Conservation (phyloP, 78 protist species). For the Isochrysis galbana region DNA sequence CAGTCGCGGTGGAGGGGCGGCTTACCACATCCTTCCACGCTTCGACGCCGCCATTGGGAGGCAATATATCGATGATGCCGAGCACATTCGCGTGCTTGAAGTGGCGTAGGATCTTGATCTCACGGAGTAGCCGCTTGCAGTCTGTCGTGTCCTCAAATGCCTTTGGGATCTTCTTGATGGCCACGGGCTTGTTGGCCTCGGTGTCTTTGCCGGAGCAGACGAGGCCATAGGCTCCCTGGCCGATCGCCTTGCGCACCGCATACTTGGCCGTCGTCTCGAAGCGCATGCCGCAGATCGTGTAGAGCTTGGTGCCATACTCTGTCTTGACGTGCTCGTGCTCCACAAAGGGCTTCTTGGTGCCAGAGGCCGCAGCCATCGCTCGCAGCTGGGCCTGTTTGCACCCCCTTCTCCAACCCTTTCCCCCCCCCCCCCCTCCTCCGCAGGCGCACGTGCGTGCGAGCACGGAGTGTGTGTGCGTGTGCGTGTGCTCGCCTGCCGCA, state of each 20-base stretch:
- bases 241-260: slow-evolving; percentile 30
- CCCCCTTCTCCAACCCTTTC: no score
- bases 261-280: neutral
- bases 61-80: slow-evolving; percentile 40
- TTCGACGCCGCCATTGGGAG: neutral
- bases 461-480: no score
- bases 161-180: slow-evolving; percentile 90
- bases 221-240: slow-evolving; percentile 34
- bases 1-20: neutral
- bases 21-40: slow-evolving; percentile 17
- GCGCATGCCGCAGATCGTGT: neutral
- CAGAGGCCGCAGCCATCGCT: no score
- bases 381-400: no score
- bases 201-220: neutral
- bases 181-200: slow-evolving; percentile 62
- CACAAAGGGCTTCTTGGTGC: neutral
- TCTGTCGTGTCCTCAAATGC: slow-evolving; percentile 88
- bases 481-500: no score
- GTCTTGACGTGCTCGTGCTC: neutral
- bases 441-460: no score
- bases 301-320: neutral
- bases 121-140: slow-evolving; percentile 91
- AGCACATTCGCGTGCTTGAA: slow-evolving; percentile 76
- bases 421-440: no score
- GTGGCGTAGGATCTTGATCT: slow-evolving; percentile 80